phyloP scores from a whole-genome alignment of 805 yeast genomes.

The Candida peoriensis region DNA sequence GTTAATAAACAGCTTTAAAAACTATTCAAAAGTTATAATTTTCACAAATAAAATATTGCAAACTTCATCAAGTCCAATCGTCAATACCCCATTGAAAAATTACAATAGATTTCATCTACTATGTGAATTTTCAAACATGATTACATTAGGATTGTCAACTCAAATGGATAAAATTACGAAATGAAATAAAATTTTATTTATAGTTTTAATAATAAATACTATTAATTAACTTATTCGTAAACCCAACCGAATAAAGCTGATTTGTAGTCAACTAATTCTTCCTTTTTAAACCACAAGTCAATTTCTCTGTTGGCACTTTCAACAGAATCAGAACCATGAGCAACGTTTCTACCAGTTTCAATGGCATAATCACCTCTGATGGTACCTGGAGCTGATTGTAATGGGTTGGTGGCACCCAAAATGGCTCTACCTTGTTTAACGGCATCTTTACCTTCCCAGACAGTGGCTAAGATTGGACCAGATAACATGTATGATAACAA shows the following conservation, averaged over 20 bases:
- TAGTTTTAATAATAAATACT: too few relatives aligned
- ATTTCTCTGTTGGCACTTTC: conserved; percentile 97
- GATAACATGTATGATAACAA: conserved; percentile 93
- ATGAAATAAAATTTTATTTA: too few relatives aligned
- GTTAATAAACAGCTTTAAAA: too few relatives aligned
- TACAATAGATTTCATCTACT: too few relatives aligned
- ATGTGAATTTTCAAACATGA: too few relatives aligned
- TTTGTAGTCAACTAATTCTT: conserved; percentile 91
- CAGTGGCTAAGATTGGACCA: conserved; percentile 98
- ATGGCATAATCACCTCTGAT: conserved; percentile 99
- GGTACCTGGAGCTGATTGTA: conserved; percentile 97
- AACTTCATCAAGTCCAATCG: too few relatives aligned
- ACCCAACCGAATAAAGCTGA: conserved; percentile 83
- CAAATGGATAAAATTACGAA: too few relatives aligned
- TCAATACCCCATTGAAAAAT: too few relatives aligned
- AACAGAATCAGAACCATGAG: conserved; percentile 99
- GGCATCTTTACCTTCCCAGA: conserved; percentile 99
- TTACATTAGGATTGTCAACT: too few relatives aligned
- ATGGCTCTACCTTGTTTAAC: conserved; percentile 98
- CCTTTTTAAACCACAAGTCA: conserved; percentile 94
- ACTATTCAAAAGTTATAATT: too few relatives aligned
- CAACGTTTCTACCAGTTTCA: conserved; percentile 98
- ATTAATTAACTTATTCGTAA: conserved; percentile 96
- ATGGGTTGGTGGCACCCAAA: conserved; percentile 99
- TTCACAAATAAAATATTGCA: too few relatives aligned